phyloP scores from a whole-genome alignment of 2,329 filamentous ascomycete species.

The Colletotrichum incanum region DNA sequence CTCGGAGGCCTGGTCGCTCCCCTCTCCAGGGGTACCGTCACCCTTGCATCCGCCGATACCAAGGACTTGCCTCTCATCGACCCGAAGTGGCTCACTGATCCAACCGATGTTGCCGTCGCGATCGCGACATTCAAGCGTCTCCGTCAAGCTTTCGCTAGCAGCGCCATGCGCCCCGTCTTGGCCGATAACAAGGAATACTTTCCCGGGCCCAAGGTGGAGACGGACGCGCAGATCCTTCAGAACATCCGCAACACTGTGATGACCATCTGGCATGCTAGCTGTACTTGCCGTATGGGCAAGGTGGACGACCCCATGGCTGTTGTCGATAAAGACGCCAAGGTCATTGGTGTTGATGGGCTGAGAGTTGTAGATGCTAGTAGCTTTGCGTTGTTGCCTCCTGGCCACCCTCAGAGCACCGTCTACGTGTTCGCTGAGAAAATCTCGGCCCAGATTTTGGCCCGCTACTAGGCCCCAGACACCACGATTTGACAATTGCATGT shows the following conservation, averaged over 20 bases:
- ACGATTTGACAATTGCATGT: no score
- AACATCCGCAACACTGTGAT: constrained; percentile 54
- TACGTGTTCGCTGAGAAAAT: constrained; percentile 49
- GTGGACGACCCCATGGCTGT: constrained; percentile 50
- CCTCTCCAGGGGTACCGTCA: constrained; percentile 61
- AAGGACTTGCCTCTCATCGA: constrained; percentile 60
- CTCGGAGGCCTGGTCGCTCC: constrained; percentile 54
- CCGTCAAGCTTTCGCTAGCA: constrained; percentile 54
- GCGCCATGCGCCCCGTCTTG: constrained; percentile 50
- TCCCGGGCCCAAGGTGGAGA: constrained; percentile 55
- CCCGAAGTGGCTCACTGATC: constrained; percentile 61
- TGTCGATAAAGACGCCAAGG: constrained; percentile 50
- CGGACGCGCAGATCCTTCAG: constrained; percentile 60
- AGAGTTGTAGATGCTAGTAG: constrained; percentile 52
- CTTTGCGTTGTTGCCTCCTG: constrained; percentile 49
- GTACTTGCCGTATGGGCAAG: constrained; percentile 68
- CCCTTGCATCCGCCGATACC: constrained; percentile 54
- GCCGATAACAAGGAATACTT: constrained; percentile 54
- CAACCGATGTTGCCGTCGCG: constrained; percentile 60
- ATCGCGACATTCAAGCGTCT: constrained; percentile 60
- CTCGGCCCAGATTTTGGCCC: constrained; percentile 49
- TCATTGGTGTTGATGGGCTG: constrained; percentile 50
- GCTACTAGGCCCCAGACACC: constrained; percentile 47
- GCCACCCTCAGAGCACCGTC: constrained; percentile 47
- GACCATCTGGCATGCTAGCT: constrained; percentile 68